A percentile compares a stretch with the other conserved stretches of the same genome.
These are phyloP conservation scores for Lyophyllum shimeji DNA, from an alignment of 768 basidiomycete species.

Conservation along the genomic window DNA sequence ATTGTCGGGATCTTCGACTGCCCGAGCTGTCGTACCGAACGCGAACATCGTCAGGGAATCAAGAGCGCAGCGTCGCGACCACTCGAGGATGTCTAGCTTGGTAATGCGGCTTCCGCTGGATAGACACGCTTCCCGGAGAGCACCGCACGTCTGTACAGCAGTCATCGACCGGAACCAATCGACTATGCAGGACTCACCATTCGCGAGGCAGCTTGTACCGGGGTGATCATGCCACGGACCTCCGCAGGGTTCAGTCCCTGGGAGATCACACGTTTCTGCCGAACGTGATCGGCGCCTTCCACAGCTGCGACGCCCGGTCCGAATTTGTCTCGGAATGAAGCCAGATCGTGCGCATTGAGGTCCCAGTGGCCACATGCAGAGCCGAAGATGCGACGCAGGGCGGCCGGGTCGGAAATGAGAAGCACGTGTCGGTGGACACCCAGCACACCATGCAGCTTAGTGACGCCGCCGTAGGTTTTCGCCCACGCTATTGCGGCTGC, in stretches of 20 bases:
- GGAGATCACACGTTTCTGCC: conserved; percentile 2
- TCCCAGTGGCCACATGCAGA: conserved; percentile 4
- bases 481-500: conserved; percentile 3
- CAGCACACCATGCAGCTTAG: conserved; percentile 8
- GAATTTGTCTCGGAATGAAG: conserved; percentile 6
- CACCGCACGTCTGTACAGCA: neutral
- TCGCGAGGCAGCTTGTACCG: conserved; percentile 1
- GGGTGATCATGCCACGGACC: conserved; percentile 5
- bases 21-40: neutral
- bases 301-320: conserved; percentile 7
- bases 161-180: neutral
- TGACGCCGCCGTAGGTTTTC: conserved; percentile 5
- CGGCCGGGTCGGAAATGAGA: conserved; percentile 5
- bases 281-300: conserved; percentile 7
- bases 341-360: conserved; percentile 4
- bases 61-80: conserved; percentile 5
- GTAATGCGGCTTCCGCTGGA: neutral
- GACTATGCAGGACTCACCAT: neutral
- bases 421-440: conserved; percentile 7
- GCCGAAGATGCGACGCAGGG: conserved; percentile 7
- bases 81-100: conserved; percentile 5
- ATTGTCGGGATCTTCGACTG: conserved; percentile 6
- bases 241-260: conserved; percentile 5
- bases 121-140: neutral
- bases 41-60: conserved; percentile 8